Evolutionary conservation across 2,329 filamentous ascomycete genomes (phyloP).

Genomic region (Diaporthe humulicola): DNA sequence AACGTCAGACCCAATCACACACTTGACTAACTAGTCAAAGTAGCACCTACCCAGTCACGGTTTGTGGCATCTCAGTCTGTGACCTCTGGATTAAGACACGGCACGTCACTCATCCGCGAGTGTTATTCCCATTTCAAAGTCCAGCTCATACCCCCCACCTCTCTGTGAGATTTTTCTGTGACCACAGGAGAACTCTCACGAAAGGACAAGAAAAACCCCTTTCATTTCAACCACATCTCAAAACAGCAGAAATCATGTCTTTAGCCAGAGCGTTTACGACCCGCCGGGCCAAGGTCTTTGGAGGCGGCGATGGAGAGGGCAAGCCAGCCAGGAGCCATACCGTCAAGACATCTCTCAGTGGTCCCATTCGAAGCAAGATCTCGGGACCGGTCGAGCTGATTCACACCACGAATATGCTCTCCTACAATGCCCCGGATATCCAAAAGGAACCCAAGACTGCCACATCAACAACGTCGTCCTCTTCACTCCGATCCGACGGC

Average conservation of each 20-base stretch:
- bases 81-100: constrained; percentile 29
- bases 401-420: constrained; percentile 96
- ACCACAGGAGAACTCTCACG: neutral
- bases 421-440: constrained; percentile 93
- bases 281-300: constrained; percentile 69
- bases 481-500: constrained; percentile 72
- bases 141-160: neutral
- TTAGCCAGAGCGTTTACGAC: constrained; percentile 80
- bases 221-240: constrained; percentile 4
- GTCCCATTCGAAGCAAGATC: constrained; percentile 77
- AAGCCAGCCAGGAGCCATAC: constrained; percentile 64
- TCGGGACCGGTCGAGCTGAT: constrained; percentile 88
- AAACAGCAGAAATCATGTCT: constrained; percentile 46
- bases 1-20: constrained; percentile 30
- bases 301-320: constrained; percentile 49
- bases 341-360: constrained; percentile 58
- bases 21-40: constrained; percentile 24
- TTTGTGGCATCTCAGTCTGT: constrained; percentile 29
- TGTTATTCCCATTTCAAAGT: neutral
- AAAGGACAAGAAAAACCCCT: neutral
- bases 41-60: constrained; percentile 33
- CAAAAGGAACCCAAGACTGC: constrained; percentile 56
- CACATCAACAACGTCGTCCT: constrained; percentile 65
- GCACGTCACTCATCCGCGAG: constrained; percentile 31
- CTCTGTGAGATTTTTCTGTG: neutral